A percentile compares a stretch with the other conserved stretches of the same genome.
These are phyloP conservation scores for Isabelozyma heimii DNA, from an alignment of 805 yeast genomes.

Conservation along the genomic window DNA sequence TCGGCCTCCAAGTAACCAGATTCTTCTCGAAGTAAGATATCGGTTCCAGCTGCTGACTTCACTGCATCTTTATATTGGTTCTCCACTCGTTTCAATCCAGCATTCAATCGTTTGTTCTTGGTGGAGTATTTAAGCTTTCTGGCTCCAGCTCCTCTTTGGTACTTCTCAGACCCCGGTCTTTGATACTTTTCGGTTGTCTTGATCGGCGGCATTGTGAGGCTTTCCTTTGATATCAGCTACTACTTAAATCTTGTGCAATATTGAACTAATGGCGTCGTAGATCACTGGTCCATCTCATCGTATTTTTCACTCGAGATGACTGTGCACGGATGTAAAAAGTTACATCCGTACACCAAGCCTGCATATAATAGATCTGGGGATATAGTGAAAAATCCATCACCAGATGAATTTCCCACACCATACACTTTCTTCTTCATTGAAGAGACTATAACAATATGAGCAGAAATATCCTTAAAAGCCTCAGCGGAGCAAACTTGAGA, in stretches of 20 bases:
- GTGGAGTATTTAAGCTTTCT: conserved; percentile 27
- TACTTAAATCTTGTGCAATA: not conserved
- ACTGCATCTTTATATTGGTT: conserved; percentile 73
- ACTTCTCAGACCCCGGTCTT: conserved; percentile 22
- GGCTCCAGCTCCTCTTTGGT: conserved; percentile 19
- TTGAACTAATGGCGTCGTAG: conserved; percentile 10
- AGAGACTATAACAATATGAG: not conserved
- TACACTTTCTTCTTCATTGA: too few relatives aligned
- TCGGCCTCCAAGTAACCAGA: conserved; percentile 90
- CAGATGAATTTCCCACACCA: not conserved
- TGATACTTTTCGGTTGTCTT: not conserved
- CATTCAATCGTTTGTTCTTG: conserved; percentile 60
- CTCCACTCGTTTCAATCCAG: conserved; percentile 67
- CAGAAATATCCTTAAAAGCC: not conserved
- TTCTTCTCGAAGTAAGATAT: conserved; percentile 78
- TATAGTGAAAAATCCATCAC: not conserved
- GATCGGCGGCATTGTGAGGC: not conserved
- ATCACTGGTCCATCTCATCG: conserved; percentile 23
- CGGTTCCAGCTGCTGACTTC: conserved; percentile 82
- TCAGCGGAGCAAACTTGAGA: not conserved
- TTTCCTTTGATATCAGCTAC: too few relatives aligned
- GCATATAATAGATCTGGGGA: conserved; percentile 1
- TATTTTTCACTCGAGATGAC: conserved; percentile 16
- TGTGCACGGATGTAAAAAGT: not conserved
- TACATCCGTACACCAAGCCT: not conserved